Evolutionary conservation across 2,329 filamentous ascomycete genomes (phyloP), one percentile per base, ranked within the genome.

Genomic region (Nemania sp.): DNA sequence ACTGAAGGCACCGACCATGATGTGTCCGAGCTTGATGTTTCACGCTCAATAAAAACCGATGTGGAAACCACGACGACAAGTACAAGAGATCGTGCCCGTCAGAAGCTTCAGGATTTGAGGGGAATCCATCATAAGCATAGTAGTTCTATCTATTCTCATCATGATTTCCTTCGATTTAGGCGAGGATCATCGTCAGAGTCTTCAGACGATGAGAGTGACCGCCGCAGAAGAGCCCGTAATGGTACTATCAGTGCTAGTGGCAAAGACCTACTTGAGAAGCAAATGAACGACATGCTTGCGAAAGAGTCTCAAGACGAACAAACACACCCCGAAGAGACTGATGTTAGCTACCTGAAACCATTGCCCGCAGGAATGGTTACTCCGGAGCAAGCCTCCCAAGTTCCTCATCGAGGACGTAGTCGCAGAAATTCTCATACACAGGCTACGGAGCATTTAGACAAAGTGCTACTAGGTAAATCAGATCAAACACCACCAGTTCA

Each of bases 201-300:
- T 4, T 91, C 90, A 5, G 87, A 87, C 29, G 88, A 83, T 53
- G 88, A 89, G 49, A 83, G 80, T 64, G 84, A 86, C 66, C 79
- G 79, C 27, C 80, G 76, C 56, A 78, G 76, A 70, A 78, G 80
- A 58, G 77, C 73, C 24, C 82, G 83, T 43, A 81, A 78, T 18
- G 83, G 81, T 11, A 88, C 85, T 1, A 81, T 84, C 62, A 83
- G 82, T 54, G 85, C 83, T 70, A 82, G 79, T 52, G 82, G 81
- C 26, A 85, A 84, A 68, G 85, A 88, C 64, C 79, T 89, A 13
- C 78, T 90, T 13, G 86, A 88, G 69, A 88, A 87, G 75, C 88
- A 89, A 73, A 89, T 90, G 87, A 79, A 85, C 66, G 87, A 89
- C 65, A 86, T 89, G 80, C 82, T 89, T 67, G 85, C 85, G 5